Evolutionary conservation across 805 yeast species (phyloP).

Genomic region (Torulaspora microellipsoides): DNA sequence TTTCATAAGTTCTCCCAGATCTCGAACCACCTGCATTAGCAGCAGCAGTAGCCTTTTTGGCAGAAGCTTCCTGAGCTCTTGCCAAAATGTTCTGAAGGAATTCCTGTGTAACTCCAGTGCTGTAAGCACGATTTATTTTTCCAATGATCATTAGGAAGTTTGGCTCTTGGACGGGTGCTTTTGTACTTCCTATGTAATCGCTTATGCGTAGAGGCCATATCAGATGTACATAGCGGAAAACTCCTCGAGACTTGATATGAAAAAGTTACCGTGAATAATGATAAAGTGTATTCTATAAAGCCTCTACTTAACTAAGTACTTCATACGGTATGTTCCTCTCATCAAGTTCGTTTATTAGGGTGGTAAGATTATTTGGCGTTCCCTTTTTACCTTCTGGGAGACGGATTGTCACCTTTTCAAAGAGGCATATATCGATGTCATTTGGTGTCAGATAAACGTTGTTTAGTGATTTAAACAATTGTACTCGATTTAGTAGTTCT

Average conservation of each 20-base stretch:
- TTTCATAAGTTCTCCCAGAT: slow-evolving; percentile 5
- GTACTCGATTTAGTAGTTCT: slow-evolving; percentile 36
- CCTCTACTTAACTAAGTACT: background rate
- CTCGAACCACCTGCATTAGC: background rate
- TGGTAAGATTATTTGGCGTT: background rate
- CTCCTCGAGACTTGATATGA: background rate
- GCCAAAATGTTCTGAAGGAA: slow-evolving; percentile 29
- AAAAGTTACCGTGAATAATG: background rate
- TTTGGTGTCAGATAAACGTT: slow-evolving; percentile 72
- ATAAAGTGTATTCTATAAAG: background rate
- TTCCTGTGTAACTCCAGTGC: slow-evolving; percentile 30
- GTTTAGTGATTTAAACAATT: slow-evolving; percentile 61
- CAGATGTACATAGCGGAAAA: background rate
- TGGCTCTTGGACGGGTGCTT: background rate
- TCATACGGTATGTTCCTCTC: slow-evolving; percentile 13
- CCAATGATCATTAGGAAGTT: background rate
- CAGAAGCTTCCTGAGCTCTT: slow-evolving; percentile 32
- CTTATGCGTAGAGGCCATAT: no score
- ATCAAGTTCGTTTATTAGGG: slow-evolving; percentile 3
- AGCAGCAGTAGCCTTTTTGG: slow-evolving; percentile 14
- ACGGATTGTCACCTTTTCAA: slow-evolving; percentile 25
- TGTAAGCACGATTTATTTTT: slow-evolving; percentile 15
- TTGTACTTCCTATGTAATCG: no score
- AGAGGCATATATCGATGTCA: slow-evolving; percentile 31
- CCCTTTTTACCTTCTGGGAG: slow-evolving; percentile 1